Conservation (phyloP, 2,329 filamentous ascomycete genomes). For the Emydomyces testavorans region DNA sequence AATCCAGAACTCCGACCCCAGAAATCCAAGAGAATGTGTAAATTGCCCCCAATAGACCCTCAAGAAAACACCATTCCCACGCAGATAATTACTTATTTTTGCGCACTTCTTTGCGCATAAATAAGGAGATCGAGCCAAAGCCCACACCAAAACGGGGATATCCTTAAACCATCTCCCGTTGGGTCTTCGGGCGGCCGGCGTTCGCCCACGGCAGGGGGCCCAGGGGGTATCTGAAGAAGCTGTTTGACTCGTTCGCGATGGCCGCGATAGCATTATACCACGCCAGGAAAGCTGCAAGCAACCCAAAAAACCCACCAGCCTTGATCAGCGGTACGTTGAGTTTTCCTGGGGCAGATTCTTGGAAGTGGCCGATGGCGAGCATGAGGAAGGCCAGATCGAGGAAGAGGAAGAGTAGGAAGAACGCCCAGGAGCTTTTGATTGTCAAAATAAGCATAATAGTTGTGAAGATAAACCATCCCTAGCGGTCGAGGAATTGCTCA, state of each 20-base stretch:
- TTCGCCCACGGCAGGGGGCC: slow-evolving; percentile 92
- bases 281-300: slow-evolving; percentile 66
- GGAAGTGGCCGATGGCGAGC: slow-evolving; percentile 54
- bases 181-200: slow-evolving; percentile 46
- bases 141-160: not conserved
- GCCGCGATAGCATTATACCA: slow-evolving; percentile 83
- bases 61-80: not conserved
- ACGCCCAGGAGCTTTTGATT: slow-evolving; percentile 63
- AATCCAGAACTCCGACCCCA: not conserved
- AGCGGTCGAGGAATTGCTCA: slow-evolving; percentile 12
- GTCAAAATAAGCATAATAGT: slow-evolving; percentile 62
- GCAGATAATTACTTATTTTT: no score
- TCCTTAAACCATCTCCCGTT: slow-evolving; percentile 32
- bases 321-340: slow-evolving; percentile 47
- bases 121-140: not conserved
- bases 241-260: slow-evolving; percentile 57
- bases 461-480: slow-evolving; percentile 77
- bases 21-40: not conserved
- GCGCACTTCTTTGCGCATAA: not conserved
- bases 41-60: not conserved
- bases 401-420: slow-evolving; percentile 65
- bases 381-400: slow-evolving; percentile 66
- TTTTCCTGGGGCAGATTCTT: slow-evolving; percentile 35
- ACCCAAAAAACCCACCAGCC: slow-evolving; percentile 67
- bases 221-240: slow-evolving; percentile 88